Percentiles rank a stretch among this genome's conserved stretches.
Conservation (phyloP, 2,329 filamentous ascomycete genomes). For the Microascus cirrosus region DNA sequence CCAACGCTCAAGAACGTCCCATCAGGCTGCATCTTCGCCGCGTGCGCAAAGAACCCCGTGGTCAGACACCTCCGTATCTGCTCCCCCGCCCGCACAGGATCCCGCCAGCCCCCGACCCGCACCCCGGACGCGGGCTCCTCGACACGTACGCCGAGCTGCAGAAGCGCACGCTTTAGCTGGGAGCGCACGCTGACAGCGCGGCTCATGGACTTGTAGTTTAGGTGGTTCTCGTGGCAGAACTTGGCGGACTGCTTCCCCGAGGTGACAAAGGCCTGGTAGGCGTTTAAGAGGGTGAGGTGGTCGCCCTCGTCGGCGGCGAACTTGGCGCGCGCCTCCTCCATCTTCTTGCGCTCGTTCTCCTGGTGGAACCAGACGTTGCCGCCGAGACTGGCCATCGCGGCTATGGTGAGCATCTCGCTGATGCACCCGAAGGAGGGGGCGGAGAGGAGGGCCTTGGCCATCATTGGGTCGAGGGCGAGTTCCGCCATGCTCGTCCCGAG, state of each 20-base stretch:
- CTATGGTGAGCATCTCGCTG: conserved; percentile 79
- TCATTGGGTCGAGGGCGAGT: conserved; percentile 88
- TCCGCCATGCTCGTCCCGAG: conserved; percentile 90
- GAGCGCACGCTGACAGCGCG: conserved; percentile 76
- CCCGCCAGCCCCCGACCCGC: conserved; percentile 4
- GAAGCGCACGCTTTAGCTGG: conserved; percentile 78
- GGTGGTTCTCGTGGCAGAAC: conserved; percentile 77
- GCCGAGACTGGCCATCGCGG: conserved; percentile 84
- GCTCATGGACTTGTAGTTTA: conserved; percentile 78
- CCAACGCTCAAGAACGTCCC: conserved; percentile 82
- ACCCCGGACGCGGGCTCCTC: conserved; percentile 43
- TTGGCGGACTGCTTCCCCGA: conserved; percentile 71
- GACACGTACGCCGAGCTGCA: conserved; percentile 66
- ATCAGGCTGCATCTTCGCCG: conserved; percentile 86
- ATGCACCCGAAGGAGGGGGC: conserved; percentile 67
- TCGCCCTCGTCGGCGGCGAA: conserved; percentile 93
- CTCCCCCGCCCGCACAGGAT: conserved; percentile 40
- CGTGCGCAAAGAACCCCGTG: conserved; percentile 85
- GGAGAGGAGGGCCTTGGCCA: conserved; percentile 75
- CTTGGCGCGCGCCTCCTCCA: conserved; percentile 64
- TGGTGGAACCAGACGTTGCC: conserved; percentile 75
- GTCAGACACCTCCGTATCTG: conserved; percentile 77
- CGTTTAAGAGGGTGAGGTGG: conserved; percentile 83
- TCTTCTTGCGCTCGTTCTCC: conserved; percentile 62
- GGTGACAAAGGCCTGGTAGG: conserved; percentile 81